A percentile compares a stretch with the other conserved stretches of the same genome.
Evolutionary conservation across 2,329 filamentous ascomycete species (phyloP).

Genomic region (Xylariaceae sp.): DNA sequence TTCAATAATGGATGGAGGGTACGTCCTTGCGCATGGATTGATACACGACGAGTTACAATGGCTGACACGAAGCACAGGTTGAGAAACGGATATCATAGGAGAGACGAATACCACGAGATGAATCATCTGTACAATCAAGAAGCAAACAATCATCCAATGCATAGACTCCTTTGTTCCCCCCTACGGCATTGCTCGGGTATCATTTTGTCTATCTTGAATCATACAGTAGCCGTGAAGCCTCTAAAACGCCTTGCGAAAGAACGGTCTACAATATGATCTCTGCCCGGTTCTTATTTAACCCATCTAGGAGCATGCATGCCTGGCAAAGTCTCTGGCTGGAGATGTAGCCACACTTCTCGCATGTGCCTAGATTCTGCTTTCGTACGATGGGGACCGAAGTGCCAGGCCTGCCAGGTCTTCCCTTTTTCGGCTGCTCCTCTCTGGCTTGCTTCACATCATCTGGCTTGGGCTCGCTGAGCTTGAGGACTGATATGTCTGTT

Average conservation of each 20-base stretch:
- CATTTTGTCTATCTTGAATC: slow-evolving; percentile 20
- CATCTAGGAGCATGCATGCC: slow-evolving; percentile 85
- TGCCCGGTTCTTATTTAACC: slow-evolving; percentile 76
- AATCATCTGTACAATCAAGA: slow-evolving; percentile 22
- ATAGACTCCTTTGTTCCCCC: slow-evolving; percentile 15
- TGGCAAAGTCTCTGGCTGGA: slow-evolving; percentile 94
- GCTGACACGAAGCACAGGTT: slow-evolving; percentile 37
- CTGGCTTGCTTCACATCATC: slow-evolving; percentile 34
- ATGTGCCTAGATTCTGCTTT: slow-evolving; percentile 78
- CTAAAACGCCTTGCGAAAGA: slow-evolving; percentile 4
- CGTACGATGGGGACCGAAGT: slow-evolving; percentile 35
- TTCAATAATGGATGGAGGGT: slow-evolving; percentile 64
- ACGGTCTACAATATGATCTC: slow-evolving; percentile 51
- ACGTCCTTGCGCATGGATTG: slow-evolving; percentile 27
- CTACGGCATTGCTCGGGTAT: slow-evolving; percentile 23
- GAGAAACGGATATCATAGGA: slow-evolving; percentile 51
- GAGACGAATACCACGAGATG: slow-evolving; percentile 7
- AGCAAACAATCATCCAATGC: slow-evolving; percentile 18
- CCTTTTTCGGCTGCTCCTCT: slow-evolving; percentile 28
- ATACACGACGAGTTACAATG: slow-evolving; percentile 4
- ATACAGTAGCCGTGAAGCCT: background rate
- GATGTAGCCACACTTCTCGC: slow-evolving; percentile 87
- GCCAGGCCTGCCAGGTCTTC: background rate
- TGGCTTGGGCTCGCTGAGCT: slow-evolving; percentile 35
- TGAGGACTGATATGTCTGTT: slow-evolving; percentile 56